Evolutionary conservation across 352 stramenopile species (phyloP).

Genomic region (Elongisporangium senticosum): DNA sequence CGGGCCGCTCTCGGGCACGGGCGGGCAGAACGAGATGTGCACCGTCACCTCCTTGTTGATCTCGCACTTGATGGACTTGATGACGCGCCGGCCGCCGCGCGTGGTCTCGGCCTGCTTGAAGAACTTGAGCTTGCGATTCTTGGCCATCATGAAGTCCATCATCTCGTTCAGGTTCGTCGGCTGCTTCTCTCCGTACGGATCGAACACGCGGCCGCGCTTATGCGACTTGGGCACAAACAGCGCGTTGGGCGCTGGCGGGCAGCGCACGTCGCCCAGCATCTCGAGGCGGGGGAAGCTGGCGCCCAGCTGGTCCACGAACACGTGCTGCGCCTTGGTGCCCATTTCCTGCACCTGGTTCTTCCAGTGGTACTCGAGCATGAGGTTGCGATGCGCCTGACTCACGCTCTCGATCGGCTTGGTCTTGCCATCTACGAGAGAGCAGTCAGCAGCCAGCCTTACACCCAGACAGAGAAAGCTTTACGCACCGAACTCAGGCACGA

Average conservation of each 20-base stretch:
- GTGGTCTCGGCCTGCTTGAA: slow-evolving; percentile 86
- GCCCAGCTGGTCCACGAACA: slow-evolving; percentile 72
- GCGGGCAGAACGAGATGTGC: slow-evolving; percentile 73
- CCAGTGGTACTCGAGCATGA: slow-evolving; percentile 88
- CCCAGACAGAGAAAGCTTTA: slow-evolving; percentile 3
- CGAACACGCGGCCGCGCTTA: slow-evolving; percentile 78
- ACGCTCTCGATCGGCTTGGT: slow-evolving; percentile 84
- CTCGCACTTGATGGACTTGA: slow-evolving; percentile 82
- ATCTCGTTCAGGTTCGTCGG: slow-evolving; percentile 80
- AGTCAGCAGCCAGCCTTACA: slow-evolving; percentile 1
- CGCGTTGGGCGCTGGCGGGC: slow-evolving; percentile 53
- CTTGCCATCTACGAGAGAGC: slow-evolving; percentile 52
- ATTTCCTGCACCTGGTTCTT: slow-evolving; percentile 88
- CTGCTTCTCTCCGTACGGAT: slow-evolving; percentile 80
- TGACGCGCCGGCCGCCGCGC: slow-evolving; percentile 75
- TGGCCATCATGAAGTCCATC: slow-evolving; percentile 88
- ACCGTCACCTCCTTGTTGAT: slow-evolving; percentile 86
- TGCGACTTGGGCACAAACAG: slow-evolving; percentile 80
- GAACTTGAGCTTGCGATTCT: slow-evolving; percentile 86
- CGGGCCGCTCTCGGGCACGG: slow-evolving; percentile 72
- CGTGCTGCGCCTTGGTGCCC: slow-evolving; percentile 73
- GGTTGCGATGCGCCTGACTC: slow-evolving; percentile 80
- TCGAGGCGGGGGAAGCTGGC: slow-evolving; percentile 70
- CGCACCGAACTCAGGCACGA: slow-evolving; percentile 79
- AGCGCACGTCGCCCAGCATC: slow-evolving; percentile 78